Conservation (phyloP, 2,329 filamentous ascomycete genomes). For the Epichloe gansuensis region DNA sequence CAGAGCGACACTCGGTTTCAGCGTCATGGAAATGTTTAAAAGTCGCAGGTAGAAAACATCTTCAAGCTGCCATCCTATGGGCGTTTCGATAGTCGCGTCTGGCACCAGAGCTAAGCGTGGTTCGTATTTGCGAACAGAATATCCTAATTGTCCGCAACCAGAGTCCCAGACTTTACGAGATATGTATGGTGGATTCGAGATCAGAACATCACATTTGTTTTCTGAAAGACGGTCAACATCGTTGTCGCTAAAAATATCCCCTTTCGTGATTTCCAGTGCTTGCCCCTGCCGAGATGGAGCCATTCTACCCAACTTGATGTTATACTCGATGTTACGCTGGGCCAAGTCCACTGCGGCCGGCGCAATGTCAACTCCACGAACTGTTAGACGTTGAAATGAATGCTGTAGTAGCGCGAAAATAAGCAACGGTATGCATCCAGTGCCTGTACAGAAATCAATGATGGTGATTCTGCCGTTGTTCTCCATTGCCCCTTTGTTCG, state of each 20-base stretch:
- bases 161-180: constrained; percentile 38
- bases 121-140: constrained; percentile 74
- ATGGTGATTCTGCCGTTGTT: constrained; percentile 37
- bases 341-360: constrained; percentile 52
- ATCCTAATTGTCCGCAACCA: constrained; percentile 35
- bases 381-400: constrained; percentile 28
- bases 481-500: constrained; percentile 7
- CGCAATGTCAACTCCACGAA: constrained; percentile 68
- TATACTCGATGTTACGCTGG: constrained; percentile 49
- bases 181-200: constrained; percentile 89
- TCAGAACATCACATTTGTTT: constrained; percentile 48
- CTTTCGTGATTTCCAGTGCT: constrained; percentile 31
- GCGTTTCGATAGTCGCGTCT: constrained; percentile 14
- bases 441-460: constrained; percentile 81
- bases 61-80: constrained; percentile 23
- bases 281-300: constrained; percentile 9
- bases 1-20: constrained; percentile 44
- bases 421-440: constrained; percentile 77
- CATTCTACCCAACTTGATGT: constrained; percentile 32
- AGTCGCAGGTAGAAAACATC: constrained; percentile 58
- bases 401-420: constrained; percentile 49
- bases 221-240: constrained; percentile 19
- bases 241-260: constrained; percentile 36
- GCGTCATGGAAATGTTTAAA: constrained; percentile 37
- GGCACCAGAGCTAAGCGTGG: constrained; percentile 68